Conservation (phyloP, 352 stramenopile species). For the Pilasporangium apinafurcum region DNA sequence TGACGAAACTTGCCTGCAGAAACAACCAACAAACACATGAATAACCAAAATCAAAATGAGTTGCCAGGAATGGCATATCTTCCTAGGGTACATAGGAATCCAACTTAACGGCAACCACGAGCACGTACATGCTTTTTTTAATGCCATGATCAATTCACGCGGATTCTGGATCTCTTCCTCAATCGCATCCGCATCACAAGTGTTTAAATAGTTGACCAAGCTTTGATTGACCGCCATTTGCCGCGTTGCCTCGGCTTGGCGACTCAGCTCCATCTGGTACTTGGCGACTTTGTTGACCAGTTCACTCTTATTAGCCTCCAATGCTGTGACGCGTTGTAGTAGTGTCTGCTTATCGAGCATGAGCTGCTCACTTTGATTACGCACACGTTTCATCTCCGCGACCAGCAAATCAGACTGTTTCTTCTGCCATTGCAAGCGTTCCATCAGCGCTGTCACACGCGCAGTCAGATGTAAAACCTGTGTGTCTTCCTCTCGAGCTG, state of each 20-base stretch:
- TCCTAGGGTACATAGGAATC: neutral
- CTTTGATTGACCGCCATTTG: constrained; percentile 60
- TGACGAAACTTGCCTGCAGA: constrained; percentile 48
- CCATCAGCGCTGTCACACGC: constrained; percentile 52
- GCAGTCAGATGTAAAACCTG: constrained; percentile 38
- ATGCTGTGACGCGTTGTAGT: constrained; percentile 30
- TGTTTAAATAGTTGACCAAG: constrained; percentile 67
- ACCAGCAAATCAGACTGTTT: constrained; percentile 59
- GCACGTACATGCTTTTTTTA: constrained; percentile 73
- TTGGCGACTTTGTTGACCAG: constrained; percentile 65
- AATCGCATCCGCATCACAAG: constrained; percentile 53
- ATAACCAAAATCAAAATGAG: neutral
- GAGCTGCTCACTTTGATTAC: constrained; percentile 59
- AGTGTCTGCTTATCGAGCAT: constrained; percentile 56
- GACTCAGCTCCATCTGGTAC: constrained; percentile 70
- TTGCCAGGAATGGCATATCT: neutral
- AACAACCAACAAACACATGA: neutral
- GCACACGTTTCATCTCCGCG: constrained; percentile 48
- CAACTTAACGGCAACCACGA: neutral
- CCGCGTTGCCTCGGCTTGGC: constrained; percentile 42
- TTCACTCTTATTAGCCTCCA: constrained; percentile 48
- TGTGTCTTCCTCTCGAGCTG: constrained; percentile 1
- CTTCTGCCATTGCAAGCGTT: constrained; percentile 76
- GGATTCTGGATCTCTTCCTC: constrained; percentile 79
- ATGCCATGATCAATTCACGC: constrained; percentile 58